Evolutionary conservation across 2,329 filamentous ascomycete genomes (phyloP).

Genomic region (Paramyrothecium sp.): DNA sequence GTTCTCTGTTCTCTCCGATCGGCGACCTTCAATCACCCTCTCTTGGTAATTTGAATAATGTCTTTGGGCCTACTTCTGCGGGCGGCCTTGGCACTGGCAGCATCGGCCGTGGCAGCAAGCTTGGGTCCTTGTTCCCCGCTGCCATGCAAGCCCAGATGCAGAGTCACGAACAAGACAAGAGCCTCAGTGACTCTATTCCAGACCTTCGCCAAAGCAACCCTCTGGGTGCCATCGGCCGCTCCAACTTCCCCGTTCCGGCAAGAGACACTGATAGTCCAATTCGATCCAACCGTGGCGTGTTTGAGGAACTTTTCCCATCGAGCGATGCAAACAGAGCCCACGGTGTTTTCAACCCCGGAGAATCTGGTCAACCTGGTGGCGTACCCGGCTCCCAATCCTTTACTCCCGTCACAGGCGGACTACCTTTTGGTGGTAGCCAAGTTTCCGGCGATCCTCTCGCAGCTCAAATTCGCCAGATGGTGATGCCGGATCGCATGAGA

Average conservation of each 20-base stretch:
- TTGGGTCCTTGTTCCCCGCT: constrained; percentile 82
- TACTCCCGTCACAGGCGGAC: constrained; percentile 30
- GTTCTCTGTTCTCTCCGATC: constrained; percentile 74
- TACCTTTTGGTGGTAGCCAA: constrained; percentile 34
- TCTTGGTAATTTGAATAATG: constrained; percentile 63
- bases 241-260: constrained; percentile 50
- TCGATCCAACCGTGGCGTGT: constrained; percentile 50
- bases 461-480: constrained; percentile 82
- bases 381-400: constrained; percentile 31
- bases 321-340: constrained; percentile 30
- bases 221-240: constrained; percentile 66
- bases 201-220: constrained; percentile 62
- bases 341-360: constrained; percentile 34
- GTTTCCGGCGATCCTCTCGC: constrained; percentile 50
- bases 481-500: constrained; percentile 98
- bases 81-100: constrained; percentile 59
- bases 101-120: constrained; percentile 74
- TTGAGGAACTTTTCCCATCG: constrained; percentile 53
- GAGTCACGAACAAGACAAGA: constrained; percentile 63
- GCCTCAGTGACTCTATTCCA: constrained; percentile 52
- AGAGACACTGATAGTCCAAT: constrained; percentile 62
- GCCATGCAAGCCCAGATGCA: constrained; percentile 94
- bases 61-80: constrained; percentile 65
- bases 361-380: constrained; percentile 31
- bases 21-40: constrained; percentile 77